Conservation (phyloP, 306 rosid genomes). For the Quercus bicolor region DNA sequence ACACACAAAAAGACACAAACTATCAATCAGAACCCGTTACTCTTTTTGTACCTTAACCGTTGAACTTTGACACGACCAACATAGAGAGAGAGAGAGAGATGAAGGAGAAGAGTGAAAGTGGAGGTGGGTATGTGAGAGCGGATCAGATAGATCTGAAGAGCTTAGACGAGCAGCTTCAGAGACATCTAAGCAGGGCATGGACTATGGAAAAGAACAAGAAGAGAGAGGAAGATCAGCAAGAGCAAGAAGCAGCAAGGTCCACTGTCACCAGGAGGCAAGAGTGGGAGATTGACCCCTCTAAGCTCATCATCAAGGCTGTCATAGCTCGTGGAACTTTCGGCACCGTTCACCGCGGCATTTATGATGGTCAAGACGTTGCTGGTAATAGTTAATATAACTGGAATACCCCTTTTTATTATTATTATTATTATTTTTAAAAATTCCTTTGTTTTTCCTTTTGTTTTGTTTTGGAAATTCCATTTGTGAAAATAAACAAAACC, state of each 20-base stretch:
- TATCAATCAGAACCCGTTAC: neutral
- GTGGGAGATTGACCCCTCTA: constrained; percentile 98
- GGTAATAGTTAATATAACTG: constrained; percentile 34
- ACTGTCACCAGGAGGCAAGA: constrained; percentile 61
- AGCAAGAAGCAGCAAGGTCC: constrained; percentile 28
- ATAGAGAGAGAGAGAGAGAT: constrained; percentile 20
- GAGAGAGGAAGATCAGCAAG: constrained; percentile 37
- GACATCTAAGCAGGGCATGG: constrained; percentile 86
- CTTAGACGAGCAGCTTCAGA: constrained; percentile 94
- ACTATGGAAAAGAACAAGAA: constrained; percentile 91
- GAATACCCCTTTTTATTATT: neutral
- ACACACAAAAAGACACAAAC: neutral
- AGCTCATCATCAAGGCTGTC: constrained; percentile 68
- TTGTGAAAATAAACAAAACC: constrained; percentile 10
- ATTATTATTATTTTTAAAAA: neutral
- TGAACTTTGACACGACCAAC: neutral
- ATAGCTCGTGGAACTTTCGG: constrained; percentile 99
- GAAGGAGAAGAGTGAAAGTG: constrained; percentile 86
- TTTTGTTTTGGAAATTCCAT: constrained; percentile 11
- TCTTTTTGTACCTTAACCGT: neutral
- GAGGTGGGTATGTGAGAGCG: constrained; percentile 85
- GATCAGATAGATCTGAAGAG: constrained; percentile 99
- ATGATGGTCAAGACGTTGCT: constrained; percentile 89
- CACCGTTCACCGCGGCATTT: constrained; percentile 95
- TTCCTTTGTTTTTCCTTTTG: constrained; percentile 1